Base-by-base conservation (phyloP, 768 basidiomycete species). In the Hericium coralloides region DNA sequence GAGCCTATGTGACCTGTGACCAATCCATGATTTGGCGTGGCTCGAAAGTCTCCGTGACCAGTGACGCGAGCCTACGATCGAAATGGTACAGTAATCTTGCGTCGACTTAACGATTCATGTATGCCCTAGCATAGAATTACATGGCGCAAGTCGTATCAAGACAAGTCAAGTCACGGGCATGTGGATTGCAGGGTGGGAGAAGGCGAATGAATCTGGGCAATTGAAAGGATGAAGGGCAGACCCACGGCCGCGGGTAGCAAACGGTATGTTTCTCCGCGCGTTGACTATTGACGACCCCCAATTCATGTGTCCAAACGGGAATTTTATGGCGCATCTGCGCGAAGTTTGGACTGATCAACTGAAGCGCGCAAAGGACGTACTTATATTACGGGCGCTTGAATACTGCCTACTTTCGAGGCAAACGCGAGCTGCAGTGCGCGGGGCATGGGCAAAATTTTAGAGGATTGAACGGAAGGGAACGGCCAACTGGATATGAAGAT, bases 111-210 rank as follows among this genome's bases (percentile, higher is more conserved):
- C n/a, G n/a, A n/a, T n/a, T n/a, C n/a, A n/a, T n/a, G n/a, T n/a
- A n/a, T n/a, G n/a, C n/a, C n/a, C n/a, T n/a, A n/a, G n/a, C n/a
- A n/a, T n/a, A n/a, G n/a, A n/a, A n/a, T n/a, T n/a, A n/a, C n/a
- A n/a, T n/a, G n/a, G n/a, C n/a, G n/a, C n/a, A n/a, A n/a, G n/a
- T n/a, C 50, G 7, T 63, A 67, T 18, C 71, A 68, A 55, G 73
- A 76, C 57, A 89, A 87, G 67, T 77, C 75, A 56, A 72, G 70
- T 80, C 3, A 75, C 80, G 59, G 88, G 92, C 62, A 79, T 89
- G 0, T 92, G 90, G 89, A 73, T 89, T 2, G 81, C 83, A 10
- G 78, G 84, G n/a, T 90, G 88, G 89, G 85, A 89, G 68, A 78
- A 73, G 82, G 84, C 1, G 74, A 82, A 39, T 91, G 89, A 88